These are phyloP conservation scores for Linum lewisii DNA, from an alignment of 345 rosid genomes.

Conservation along the genomic window DNA sequence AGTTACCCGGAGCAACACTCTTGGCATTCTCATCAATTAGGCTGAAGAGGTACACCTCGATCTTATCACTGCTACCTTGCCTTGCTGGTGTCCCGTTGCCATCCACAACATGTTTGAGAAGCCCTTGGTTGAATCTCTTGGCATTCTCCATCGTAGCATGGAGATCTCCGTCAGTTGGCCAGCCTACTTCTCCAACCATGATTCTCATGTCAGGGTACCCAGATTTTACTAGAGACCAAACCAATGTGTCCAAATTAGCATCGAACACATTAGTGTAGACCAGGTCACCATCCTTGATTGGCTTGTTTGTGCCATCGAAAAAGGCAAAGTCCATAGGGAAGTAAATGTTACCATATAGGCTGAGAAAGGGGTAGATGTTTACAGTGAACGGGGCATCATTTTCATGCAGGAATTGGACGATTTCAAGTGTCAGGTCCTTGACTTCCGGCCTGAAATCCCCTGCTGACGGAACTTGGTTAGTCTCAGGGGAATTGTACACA, in stretches of 20 bases:
- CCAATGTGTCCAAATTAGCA: constrained; percentile 1
- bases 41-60: constrained; percentile 18
- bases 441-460: constrained; percentile 1
- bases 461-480: background rate
- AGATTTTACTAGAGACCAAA: background rate
- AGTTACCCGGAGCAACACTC: constrained; percentile 20
- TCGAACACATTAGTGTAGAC: constrained; percentile 2
- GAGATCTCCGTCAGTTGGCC: constrained; percentile 1
- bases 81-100: constrained; percentile 26
- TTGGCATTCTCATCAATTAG: constrained; percentile 13
- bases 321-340: constrained; percentile 3
- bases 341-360: constrained; percentile 2
- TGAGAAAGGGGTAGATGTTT: constrained; percentile 6
- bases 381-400: constrained; percentile 4
- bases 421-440: background rate
- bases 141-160: background rate
- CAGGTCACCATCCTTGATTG: constrained; percentile 3
- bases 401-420: background rate
- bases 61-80: constrained; percentile 4
- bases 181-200: constrained; percentile 1
- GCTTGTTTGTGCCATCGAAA: constrained; percentile 1
- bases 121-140: constrained; percentile 1
- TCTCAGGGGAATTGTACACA: background rate
- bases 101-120: constrained; percentile 10
- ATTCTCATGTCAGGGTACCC: constrained; percentile 3